These are phyloP conservation scores for Wickerhamiella spandovensis DNA, from an alignment of 805 yeast genomes.

Conservation along the genomic window DNA sequence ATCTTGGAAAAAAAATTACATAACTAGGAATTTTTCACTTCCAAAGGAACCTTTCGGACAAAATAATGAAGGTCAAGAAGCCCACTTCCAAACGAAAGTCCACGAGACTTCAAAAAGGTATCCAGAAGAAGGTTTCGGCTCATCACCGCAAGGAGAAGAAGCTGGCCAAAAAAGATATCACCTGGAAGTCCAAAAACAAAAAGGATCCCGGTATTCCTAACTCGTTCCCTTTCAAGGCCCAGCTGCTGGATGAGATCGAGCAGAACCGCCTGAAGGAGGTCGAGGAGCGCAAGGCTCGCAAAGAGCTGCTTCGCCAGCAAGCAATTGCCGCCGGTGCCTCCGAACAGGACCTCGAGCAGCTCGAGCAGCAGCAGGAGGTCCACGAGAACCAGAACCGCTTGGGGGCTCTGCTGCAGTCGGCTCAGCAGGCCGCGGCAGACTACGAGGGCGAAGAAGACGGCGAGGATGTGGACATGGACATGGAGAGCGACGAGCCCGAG, in stretches of 20 bases:
- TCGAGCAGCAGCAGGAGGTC: constrained; percentile 25
- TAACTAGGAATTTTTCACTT: not conserved
- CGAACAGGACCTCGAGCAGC: constrained; percentile 27
- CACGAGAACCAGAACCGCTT: constrained; percentile 40
- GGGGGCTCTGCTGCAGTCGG: constrained; percentile 79
- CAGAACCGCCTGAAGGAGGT: constrained; percentile 35
- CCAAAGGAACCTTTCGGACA: no score
- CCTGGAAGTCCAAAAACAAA: constrained; percentile 76
- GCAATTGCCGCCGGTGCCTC: constrained; percentile 28
- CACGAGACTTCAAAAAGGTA: constrained; percentile 92
- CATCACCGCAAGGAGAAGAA: constrained; percentile 78
- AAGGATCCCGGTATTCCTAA: constrained; percentile 95
- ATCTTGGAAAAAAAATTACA: constrained; percentile 2
- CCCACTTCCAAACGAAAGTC: constrained; percentile 52
- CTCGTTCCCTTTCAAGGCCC: constrained; percentile 86
- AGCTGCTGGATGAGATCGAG: constrained; percentile 45
- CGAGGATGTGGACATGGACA: constrained; percentile 17
- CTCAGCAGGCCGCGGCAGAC: constrained; percentile 73
- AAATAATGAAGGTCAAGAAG: constrained; percentile 21
- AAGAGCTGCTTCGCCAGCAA: constrained; percentile 24
- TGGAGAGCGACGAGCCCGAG: constrained; percentile 31
- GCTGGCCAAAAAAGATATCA: constrained; percentile 70
- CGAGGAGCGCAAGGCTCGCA: constrained; percentile 27
- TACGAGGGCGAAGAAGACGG: constrained; percentile 39
- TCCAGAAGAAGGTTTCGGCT: constrained; percentile 89